Conservation (phyloP, 768 basidiomycete genomes). For the Termitomyces sp. region DNA sequence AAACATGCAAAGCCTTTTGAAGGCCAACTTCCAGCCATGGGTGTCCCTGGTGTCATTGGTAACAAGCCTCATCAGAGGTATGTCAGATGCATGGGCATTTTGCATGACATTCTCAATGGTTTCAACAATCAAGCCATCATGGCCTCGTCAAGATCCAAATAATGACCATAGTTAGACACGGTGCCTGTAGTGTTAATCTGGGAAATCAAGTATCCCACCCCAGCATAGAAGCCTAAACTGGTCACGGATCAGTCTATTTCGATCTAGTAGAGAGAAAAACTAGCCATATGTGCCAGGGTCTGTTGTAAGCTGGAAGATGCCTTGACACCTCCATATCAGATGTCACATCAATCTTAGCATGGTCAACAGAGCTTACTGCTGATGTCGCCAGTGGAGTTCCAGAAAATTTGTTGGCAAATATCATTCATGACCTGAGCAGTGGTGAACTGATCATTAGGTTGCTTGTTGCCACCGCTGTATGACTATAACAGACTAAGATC, state of each 20-base stretch:
- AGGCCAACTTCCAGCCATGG: conserved; percentile 86
- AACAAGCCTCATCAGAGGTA: conserved; percentile 89
- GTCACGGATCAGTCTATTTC: neutral
- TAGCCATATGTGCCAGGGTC: conserved; percentile 60
- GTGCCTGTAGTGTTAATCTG: conserved; percentile 38
- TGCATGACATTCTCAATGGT: conserved; percentile 92
- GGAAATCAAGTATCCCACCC: conserved; percentile 57
- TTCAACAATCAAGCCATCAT: conserved; percentile 96
- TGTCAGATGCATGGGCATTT: conserved; percentile 63
- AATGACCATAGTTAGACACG: conserved; percentile 50
- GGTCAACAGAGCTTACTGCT: conserved; percentile 34
- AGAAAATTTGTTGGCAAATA: conserved; percentile 56
- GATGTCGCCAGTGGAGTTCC: conserved; percentile 55
- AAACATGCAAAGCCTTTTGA: conserved; percentile 99
- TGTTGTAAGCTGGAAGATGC: conserved; percentile 48
- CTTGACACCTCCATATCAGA: conserved; percentile 27
- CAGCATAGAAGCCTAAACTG: conserved; percentile 63
- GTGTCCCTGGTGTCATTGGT: conserved; percentile 79
- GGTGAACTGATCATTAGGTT: conserved; percentile 35
- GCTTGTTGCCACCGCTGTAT: conserved; percentile 71
- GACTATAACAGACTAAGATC: conserved; percentile 27
- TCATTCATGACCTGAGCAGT: conserved; percentile 47
- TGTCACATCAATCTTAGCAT: neutral
- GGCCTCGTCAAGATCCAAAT: conserved; percentile 73
- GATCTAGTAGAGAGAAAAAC: conserved; percentile 5